Percentiles rank a stretch among this genome's conserved stretches.
Evolutionary conservation across 179 eudicot genomes (phyloP).

Genomic region (Drosera spatulata): DNA sequence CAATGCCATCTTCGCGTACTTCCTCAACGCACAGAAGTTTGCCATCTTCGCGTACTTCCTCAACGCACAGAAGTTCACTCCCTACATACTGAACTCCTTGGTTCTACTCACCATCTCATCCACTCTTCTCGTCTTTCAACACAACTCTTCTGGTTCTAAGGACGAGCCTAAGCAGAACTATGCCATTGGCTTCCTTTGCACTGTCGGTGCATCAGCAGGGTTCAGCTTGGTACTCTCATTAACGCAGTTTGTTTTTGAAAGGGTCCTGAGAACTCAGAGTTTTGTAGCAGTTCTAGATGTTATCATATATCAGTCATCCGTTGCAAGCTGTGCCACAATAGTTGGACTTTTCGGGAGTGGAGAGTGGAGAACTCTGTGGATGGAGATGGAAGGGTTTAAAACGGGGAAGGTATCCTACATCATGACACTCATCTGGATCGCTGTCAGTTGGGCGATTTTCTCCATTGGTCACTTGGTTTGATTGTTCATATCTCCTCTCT

Average conservation of each 20-base stretch:
- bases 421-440: slow-evolving; percentile 43
- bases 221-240: slow-evolving; percentile 31
- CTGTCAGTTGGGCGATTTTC: slow-evolving; percentile 48
- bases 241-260: slow-evolving; percentile 34
- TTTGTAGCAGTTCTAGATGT: slow-evolving; percentile 25
- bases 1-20: slow-evolving; percentile 54
- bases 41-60: slow-evolving; percentile 54
- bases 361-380: slow-evolving; percentile 36
- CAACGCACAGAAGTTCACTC: slow-evolving; percentile 54
- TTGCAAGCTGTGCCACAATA: slow-evolving; percentile 30
- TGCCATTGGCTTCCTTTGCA: slow-evolving; percentile 33
- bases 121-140: slow-evolving; percentile 26
- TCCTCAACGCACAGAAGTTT: slow-evolving; percentile 49
- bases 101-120: slow-evolving; percentile 64
- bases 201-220: slow-evolving; percentile 39
- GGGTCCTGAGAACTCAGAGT: slow-evolving; percentile 20
- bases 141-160: slow-evolving; percentile 13
- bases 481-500: slow-evolving; percentile 56
- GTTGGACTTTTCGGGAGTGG: slow-evolving; percentile 51
- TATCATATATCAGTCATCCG: slow-evolving; percentile 20
- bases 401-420: slow-evolving; percentile 39
- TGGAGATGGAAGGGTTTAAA: slow-evolving; percentile 39
- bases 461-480: slow-evolving; percentile 29
- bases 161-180: slow-evolving; percentile 17
- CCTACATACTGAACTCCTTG: slow-evolving; percentile 42